A percentile compares a stretch with the other conserved stretches of the same genome.
These are phyloP conservation scores for Arthrobotrys sinensis DNA, from an alignment of 2,329 filamentous ascomycete species.

Conservation along the genomic window DNA sequence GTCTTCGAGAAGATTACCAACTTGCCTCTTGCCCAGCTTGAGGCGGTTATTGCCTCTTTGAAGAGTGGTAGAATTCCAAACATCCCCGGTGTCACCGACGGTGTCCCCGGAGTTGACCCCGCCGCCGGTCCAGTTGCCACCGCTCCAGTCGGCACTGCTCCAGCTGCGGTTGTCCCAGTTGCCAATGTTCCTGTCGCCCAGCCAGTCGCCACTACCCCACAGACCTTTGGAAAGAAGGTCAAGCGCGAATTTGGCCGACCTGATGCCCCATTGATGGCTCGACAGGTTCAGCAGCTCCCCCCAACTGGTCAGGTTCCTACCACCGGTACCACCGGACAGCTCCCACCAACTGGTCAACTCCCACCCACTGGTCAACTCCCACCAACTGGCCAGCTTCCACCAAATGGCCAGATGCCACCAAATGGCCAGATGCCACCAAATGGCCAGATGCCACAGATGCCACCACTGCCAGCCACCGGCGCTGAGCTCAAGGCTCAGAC, in stretches of 20 bases:
- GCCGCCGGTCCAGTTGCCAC: background rate
- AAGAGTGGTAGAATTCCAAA: constrained; percentile 35
- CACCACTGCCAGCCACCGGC: constrained; percentile 31
- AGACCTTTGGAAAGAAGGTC: background rate
- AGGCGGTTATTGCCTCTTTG: constrained; percentile 21
- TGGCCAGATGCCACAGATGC: background rate
- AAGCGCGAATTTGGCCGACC: constrained; percentile 24
- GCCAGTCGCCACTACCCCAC: background rate
- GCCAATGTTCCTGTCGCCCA: background rate
- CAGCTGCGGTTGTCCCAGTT: background rate
- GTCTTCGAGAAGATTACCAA: constrained; percentile 34
- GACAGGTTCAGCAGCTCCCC: constrained; percentile 14
- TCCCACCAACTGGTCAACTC: background rate
- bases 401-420: background rate
- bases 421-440: background rate
- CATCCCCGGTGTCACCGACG: constrained; percentile 33
- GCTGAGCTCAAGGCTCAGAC: constrained; percentile 29
- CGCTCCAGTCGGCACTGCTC: background rate
- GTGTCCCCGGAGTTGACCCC: constrained; percentile 19
- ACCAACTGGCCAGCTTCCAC: background rate
- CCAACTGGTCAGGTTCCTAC: too few relatives aligned
- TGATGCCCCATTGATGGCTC: constrained; percentile 11
- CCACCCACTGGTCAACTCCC: background rate
- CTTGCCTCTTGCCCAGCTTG: constrained; percentile 33
- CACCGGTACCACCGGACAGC: too few relatives aligned